phyloP scores from a whole-genome alignment of 805 yeast genomes.

The Starmerella potacharoeniae region DNA sequence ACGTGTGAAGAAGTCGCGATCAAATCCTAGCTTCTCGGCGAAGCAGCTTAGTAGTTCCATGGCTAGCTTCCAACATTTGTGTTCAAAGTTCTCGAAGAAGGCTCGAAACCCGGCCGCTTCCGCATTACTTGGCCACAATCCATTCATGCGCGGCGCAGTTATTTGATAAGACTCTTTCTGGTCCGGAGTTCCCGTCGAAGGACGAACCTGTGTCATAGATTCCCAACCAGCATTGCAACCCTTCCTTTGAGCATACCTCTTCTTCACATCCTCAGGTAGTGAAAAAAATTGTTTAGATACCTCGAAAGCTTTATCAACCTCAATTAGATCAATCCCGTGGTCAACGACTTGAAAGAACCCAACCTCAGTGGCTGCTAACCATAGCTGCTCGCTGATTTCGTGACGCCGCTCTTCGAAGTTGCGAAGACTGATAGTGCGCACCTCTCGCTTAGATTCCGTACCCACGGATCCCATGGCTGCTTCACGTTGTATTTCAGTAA shows the following conservation, averaged over 20 bases:
- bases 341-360: slow-evolving; percentile 18
- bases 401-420: slow-evolving; percentile 8
- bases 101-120: slow-evolving; percentile 8
- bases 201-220: slow-evolving; percentile 14
- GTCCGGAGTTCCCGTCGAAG: slow-evolving; percentile 18
- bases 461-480: slow-evolving; percentile 11
- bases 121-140: slow-evolving; percentile 9
- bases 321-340: slow-evolving; percentile 11
- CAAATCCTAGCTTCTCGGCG: slow-evolving; percentile 10
- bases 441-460: slow-evolving; percentile 1
- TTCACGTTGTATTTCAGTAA: slow-evolving; percentile 10
- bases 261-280: slow-evolving; percentile 7
- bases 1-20: slow-evolving; percentile 2
- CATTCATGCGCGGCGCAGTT: slow-evolving; percentile 14
- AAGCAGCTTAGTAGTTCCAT: slow-evolving; percentile 10
- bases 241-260: background rate
- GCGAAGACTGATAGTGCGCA: slow-evolving; percentile 10
- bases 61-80: slow-evolving; percentile 9
- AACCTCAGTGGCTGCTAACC: slow-evolving; percentile 15
- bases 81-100: slow-evolving; percentile 5
- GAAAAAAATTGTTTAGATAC: slow-evolving; percentile 11
- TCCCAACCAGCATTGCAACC: slow-evolving; percentile 17
- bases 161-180: slow-evolving; percentile 17
- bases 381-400: slow-evolving; percentile 13
- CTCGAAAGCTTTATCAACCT: slow-evolving; percentile 10